Evolutionary conservation across 768 basidiomycete species (phyloP), one percentile per base, ranked within the genome.

Genomic region (Cystofilobasidium bisporidii): DNA sequence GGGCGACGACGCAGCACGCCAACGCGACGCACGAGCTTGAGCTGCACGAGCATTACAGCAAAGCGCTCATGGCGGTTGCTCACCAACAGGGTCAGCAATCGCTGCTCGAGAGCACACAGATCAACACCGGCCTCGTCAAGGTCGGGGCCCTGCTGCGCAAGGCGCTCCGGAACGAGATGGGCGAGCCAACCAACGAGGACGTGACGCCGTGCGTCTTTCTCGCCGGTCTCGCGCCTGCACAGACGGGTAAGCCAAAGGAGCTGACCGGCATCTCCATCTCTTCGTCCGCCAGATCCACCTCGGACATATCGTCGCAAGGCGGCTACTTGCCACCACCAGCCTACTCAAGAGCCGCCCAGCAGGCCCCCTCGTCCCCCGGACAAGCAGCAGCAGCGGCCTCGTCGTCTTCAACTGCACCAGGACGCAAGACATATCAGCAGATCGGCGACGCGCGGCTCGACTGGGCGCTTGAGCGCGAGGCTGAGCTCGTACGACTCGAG

Each of bases 391-490:
- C 58, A 26, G 36, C 41, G 43, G 55, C n/a, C 12, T 36, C 32
- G 8, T 32, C 43, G n/a, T 14, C 28, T 14, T 32, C 36, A 48
- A 5, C 41, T 9, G 3, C 24, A 10, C 2, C n/a, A 12, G 20
- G 3, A 18, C 6, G 30, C 24, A 60, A 40, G 59, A 40, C 20
- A 15, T 56, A 30, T 15, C 1, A 9, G 4, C 41, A 28, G 33
- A 56, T 60, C 40, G 68, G 63, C 18, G 63, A 69, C 6, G 17
- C 50, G 1, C 43, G 57, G n/a, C 61, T 73, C 69, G 91, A 98
- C 76, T 97, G 94, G 89, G 86, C 88, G 2, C 71, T 86, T 67
- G 89, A 91, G 76, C 83, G 96, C 69, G 94, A 98, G 75, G 78
- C 79, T 70, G 96, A 98, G 79, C 89, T 99, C 62, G 73, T 81